Evolutionary conservation across 1,139 yeast species (phyloP), one percentile per base, ranked within the genome.

Genomic region (Suhomyces bokatorum): DNA sequence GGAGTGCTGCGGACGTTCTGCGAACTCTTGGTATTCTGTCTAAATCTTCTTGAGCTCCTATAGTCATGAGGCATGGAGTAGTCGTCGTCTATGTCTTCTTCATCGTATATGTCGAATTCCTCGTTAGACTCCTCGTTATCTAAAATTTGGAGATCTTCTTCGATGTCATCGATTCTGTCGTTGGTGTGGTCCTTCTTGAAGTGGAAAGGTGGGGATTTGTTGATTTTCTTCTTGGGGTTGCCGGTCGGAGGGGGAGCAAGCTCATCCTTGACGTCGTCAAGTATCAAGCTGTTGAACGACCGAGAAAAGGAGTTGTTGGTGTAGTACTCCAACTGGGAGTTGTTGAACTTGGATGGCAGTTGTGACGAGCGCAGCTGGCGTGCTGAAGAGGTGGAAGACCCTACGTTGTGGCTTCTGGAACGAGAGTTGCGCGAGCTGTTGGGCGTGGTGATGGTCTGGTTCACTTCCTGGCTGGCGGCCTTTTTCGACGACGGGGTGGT

Each of bases 141-240:
- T 7, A 39, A 22, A 10, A 42, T 36, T 9, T 47, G 46, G 6
- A 36, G 32, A 15, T 43, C 49, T 16, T 45, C 59, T 31, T 48
- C 60, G 32, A 53, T 42, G 35, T 58, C 62, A 40, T 66, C 69
- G 2, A 64, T 59, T 31, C 56, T 57, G 37, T 64, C 70, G 36
- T 55, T 56, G 41, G 58, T 56, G n/a, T 50, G 52, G 46, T 65
- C 69, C 35, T 63, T 64, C 43, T 70, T 70, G 41, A 70, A 62
- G 47, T 70, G 71, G 54, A 73, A 73, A 0, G 77, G 76, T n/a
- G 77, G 78, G 10, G 75, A 68, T 49, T 70, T 70, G 51, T 69
- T 70, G 37, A 71, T 57, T 24, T 54, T 58, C 47, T 57, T 60
- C 45, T 54, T 54, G 40, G 47, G 47, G 35, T 41, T 41, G 24